Evolutionary conservation across 192 early-diverging fungal genomes (phyloP), one percentile per base, ranked within the genome.

Genomic region (Piromyces finnis): DNA sequence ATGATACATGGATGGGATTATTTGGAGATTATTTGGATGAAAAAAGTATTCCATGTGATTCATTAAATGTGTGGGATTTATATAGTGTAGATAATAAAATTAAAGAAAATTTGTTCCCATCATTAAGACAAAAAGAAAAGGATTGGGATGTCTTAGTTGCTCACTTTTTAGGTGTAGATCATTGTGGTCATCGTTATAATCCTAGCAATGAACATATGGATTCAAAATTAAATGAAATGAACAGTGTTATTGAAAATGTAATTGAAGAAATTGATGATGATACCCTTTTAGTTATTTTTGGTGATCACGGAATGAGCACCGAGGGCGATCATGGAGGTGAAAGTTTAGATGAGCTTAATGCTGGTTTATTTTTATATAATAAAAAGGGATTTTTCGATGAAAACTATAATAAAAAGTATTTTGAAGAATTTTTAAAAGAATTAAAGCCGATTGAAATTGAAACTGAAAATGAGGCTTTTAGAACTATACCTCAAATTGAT

Each of bases 261-360:
- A 84, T 94, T 29, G 83, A 87, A 0, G 83, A 86, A 29, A 84
- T 97, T 6, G 90, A 94, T 80, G 85, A 93, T 16, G 89, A 95
- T 17, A 97, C 96, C 0, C 84, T 95, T 16, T 87, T 97, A 14
- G 86, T 95, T 22, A 92, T 99, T 28, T 91, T 98, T 86, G 97
- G 97, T 32, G 97, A 99, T 84, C 97, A 99, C 81, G 97, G 97
- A 12, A 99, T 99, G 97, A 94, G 95, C 51, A 81, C 84, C 14
- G 93, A 95, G 84, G 97, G 97, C 17, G 95, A 99, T 83, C 97
- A 99, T 79, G 97, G 97, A 22, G 97, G 97, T 28, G 97, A 99
- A 80, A 94, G 92, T 82, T 90, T 92, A 77, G 89, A 93, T 78
- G 97, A 99, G 82, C 84, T 97, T 30, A 92, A 94, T 83, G 93